Evolutionary conservation across 805 yeast genomes (phyloP), one percentile per base, ranked within the genome.

Genomic region (Cyberlindnera lachancei): DNA sequence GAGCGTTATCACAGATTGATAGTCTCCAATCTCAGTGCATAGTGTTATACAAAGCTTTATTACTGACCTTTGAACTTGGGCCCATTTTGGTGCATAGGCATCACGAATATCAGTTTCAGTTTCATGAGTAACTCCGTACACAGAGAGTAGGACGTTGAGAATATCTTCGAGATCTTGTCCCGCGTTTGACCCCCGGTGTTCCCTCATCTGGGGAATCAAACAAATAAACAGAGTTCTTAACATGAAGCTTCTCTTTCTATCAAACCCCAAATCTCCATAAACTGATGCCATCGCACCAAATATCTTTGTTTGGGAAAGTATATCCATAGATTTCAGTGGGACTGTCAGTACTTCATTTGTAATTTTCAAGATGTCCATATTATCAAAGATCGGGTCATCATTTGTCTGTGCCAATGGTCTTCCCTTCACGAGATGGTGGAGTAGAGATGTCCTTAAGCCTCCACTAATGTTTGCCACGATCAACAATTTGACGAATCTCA

Each of bases 201-300:
- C 13, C 23, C 14, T 37, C 9, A 66, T 36, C 19, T 64, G 61
- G 1, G 78, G 69, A 3, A 64, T 48, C 9, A 78, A 46, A 3
- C 73, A 58, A 6, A 70, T 67, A 17, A 88, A 56, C 19, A 87
- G 56, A n/a, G 75, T 70, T 27, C 87, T 68, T 4, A 86, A 55
- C 23, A 82, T 66, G 40, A 88, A 75, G 0, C 83, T 74, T 41
- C 75, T 67, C 45, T 87, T 88, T 39, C 96, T 64, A 9, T 50
- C 35, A 47, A 81, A 65, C 1, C 76, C 75, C 29, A 86, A 61
- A 19, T 68, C 70, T 3, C 72, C 63, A 52, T 79, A 86, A 1
- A 84, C 58, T 3, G 73, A 51, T 0, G 92, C 80, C 40, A 88
- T 57, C 0, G 81, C 68, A 15, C 79, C 67, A 50, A 80, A 79